These are phyloP conservation scores for Zygnema cylindricum DNA, from an alignment of 139 green algal species.

Conservation along the genomic window DNA sequence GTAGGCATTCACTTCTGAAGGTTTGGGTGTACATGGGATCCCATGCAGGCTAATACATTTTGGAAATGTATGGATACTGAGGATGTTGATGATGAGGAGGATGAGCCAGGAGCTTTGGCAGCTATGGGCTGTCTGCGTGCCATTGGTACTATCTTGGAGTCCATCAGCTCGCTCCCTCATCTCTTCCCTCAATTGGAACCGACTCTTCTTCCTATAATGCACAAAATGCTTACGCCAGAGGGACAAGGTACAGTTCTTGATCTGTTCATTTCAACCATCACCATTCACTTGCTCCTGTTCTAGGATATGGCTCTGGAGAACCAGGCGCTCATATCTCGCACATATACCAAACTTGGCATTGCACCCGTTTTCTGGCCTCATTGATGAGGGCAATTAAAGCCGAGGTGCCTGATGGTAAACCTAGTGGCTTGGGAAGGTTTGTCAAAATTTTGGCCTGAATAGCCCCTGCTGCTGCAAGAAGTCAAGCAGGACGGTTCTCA, in stretches of 20 bases:
- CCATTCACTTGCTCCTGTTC: no score
- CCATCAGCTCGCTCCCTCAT: conserved; percentile 74
- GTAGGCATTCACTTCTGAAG: neutral
- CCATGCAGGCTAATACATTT: conserved; percentile 71
- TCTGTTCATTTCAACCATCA: no score
- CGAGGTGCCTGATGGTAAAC: no score
- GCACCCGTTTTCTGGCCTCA: no score
- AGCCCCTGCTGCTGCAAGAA: no score
- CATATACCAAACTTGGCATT: no score
- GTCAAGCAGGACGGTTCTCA: no score
- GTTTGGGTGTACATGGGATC: neutral
- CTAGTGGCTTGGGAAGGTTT: no score
- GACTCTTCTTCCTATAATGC: conserved; percentile 85
- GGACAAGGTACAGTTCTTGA: conserved; percentile 69
- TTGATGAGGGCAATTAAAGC: no score
- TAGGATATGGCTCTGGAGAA: no score
- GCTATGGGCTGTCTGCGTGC: conserved; percentile 88
- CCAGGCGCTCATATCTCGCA: no score
- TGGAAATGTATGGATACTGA: conserved; percentile 71
- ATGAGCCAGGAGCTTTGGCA: conserved; percentile 67
- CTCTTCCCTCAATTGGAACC: conserved; percentile 85
- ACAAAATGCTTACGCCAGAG: conserved; percentile 71
- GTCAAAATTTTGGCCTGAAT: no score
- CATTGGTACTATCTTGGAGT: conserved; percentile 89
- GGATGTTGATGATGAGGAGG: conserved; percentile 65